Conservation (phyloP, 768 basidiomycete genomes). For the Collybiopsis luxurians region DNA sequence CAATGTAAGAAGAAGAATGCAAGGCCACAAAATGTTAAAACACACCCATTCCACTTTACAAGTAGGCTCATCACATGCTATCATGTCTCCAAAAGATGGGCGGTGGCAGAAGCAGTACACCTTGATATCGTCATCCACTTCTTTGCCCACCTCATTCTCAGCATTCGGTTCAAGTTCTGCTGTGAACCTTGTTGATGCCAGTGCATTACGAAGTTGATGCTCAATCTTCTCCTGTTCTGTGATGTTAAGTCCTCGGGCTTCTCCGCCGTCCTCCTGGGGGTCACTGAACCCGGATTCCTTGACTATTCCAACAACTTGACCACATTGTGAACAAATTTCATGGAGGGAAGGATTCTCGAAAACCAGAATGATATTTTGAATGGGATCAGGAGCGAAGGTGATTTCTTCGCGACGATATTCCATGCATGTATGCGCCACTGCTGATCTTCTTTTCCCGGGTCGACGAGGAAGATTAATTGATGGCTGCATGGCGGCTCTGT, state of each 20-base stretch:
- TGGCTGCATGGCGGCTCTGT: neutral
- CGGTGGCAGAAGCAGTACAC: constrained; percentile 86
- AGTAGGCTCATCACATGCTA: constrained; percentile 80
- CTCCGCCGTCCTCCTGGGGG: too few species aligned
- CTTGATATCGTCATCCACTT: constrained; percentile 60
- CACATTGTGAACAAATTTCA: too few species aligned
- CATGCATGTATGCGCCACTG: neutral
- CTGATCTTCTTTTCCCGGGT: neutral
- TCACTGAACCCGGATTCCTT: too few species aligned
- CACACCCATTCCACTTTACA: constrained; percentile 92
- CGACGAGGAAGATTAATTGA: neutral
- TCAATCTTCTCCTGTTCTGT: too few species aligned
- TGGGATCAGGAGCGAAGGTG: neutral
- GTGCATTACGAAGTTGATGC: too few species aligned
- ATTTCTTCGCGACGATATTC: neutral
- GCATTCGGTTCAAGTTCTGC: too few species aligned
- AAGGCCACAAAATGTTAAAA: constrained; percentile 19
- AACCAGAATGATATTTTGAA: neutral
- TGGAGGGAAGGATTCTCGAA: neutral
- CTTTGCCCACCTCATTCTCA: too few species aligned
- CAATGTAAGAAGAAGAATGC: constrained; percentile 9
- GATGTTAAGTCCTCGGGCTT: too few species aligned
- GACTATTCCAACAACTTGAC: too few species aligned
- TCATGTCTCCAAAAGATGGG: constrained; percentile 91
- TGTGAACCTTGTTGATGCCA: too few species aligned